Percentiles rank a stretch among this genome's conserved stretches.
These are phyloP conservation scores for Rhizophagus sp. DNA, from an alignment of 192 early-diverging fungal genomes.

Conservation along the genomic window DNA sequence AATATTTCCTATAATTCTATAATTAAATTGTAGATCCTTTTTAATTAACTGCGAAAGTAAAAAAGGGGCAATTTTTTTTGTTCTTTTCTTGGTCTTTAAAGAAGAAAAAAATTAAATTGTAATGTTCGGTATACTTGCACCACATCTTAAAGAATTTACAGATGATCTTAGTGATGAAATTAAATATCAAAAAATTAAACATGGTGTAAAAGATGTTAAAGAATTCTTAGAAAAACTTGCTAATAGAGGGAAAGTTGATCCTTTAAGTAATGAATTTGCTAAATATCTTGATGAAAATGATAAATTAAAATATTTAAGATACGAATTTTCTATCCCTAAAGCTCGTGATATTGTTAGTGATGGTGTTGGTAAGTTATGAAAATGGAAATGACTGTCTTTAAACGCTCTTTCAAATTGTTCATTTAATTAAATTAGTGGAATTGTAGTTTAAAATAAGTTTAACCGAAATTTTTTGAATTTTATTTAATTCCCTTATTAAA, in stretches of 20 bases:
- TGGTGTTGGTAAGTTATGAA: neutral
- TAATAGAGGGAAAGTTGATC: slow-evolving; percentile 6
- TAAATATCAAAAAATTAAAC: slow-evolving; percentile 22
- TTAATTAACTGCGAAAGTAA: too few species aligned
- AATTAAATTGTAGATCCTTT: too few species aligned
- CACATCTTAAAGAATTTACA: slow-evolving; percentile 10
- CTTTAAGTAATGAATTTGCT: slow-evolving; percentile 53
- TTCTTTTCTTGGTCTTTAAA: too few species aligned
- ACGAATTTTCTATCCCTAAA: slow-evolving; percentile 74
- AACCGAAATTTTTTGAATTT: neutral
- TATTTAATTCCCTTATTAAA: slow-evolving; percentile 6
- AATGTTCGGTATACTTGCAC: slow-evolving; percentile 15
- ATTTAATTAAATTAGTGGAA: too few species aligned
- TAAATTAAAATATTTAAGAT: slow-evolving; percentile 57
- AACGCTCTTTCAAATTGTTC: too few species aligned
- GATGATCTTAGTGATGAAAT: slow-evolving; percentile 13
- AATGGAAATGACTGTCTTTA: neutral
- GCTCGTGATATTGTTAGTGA: slow-evolving; percentile 43
- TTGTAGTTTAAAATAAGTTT: neutral
- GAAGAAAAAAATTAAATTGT: neutral
- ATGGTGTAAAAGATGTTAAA: slow-evolving; percentile 20
- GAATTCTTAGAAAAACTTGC: slow-evolving; percentile 25
- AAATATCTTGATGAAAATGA: slow-evolving; percentile 60
- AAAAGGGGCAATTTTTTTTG: too few species aligned
- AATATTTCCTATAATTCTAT: too few species aligned